A percentile compares a stretch with the other conserved stretches of the same genome.
phyloP scores from a whole-genome alignment of 2,329 filamentous ascomycete species.

The Alternaria tenuissima region DNA sequence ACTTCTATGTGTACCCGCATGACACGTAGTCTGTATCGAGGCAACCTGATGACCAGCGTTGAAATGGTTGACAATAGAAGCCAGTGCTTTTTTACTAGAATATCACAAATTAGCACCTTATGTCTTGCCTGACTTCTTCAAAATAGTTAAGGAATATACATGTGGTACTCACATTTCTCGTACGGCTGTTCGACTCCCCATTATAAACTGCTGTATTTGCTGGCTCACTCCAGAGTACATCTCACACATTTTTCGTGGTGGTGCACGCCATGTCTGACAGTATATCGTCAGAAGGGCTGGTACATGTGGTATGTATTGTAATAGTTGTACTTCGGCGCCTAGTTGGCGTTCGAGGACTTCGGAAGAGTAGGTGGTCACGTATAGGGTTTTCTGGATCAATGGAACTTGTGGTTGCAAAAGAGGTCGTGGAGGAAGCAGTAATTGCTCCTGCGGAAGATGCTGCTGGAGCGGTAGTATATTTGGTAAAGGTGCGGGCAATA shows the following conservation, averaged over 20 bases:
- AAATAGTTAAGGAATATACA: neutral
- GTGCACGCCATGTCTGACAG: conserved; percentile 15
- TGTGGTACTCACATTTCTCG: conserved; percentile 3
- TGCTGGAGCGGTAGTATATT: neutral
- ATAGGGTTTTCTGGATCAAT: neutral
- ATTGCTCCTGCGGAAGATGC: neutral
- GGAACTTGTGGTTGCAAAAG: neutral
- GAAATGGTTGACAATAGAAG: neutral
- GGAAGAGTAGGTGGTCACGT: conserved; percentile 8
- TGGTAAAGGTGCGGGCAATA: neutral
- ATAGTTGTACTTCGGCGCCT: neutral
- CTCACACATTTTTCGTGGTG: conserved; percentile 18
- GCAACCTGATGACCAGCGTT: conserved; percentile 13
- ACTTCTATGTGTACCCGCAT: conserved; percentile 30
- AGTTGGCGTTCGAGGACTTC: neutral
- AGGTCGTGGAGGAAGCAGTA: neutral
- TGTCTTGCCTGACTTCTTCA: neutral
- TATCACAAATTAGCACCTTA: neutral
- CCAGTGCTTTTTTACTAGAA: neutral
- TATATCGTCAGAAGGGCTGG: conserved; percentile 2
- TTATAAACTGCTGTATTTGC: conserved; percentile 22
- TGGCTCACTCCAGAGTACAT: conserved; percentile 21
- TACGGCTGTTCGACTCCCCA: conserved; percentile 9
- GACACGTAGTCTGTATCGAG: conserved; percentile 18
- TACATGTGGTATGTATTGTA: neutral